Conservation (phyloP, 1,139 yeast genomes). For the Pneumocystis oryctolagi region DNA sequence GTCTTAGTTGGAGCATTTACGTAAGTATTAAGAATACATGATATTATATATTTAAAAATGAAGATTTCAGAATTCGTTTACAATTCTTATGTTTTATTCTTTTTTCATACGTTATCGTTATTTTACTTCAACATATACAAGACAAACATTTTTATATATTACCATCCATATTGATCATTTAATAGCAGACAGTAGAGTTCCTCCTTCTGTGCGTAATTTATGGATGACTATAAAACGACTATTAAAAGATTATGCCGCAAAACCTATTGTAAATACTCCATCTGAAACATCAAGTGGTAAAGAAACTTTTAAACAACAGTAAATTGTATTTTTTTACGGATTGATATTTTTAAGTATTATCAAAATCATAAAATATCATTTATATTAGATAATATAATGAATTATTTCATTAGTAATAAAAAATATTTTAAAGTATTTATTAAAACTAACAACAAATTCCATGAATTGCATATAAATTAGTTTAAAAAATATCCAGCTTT, state of each 20-base stretch:
- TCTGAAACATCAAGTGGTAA: background rate
- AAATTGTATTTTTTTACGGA: background rate
- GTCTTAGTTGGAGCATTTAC: constrained; percentile 2
- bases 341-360: background rate
- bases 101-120: constrained; percentile 13
- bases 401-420: background rate
- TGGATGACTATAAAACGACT: constrained; percentile 11
- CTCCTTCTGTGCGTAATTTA: constrained; percentile 6
- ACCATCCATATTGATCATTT: constrained; percentile 10
- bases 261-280: constrained; percentile 1
- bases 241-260: constrained; percentile 9
- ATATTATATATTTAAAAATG: background rate
- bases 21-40: background rate
- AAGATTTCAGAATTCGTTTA: constrained; percentile 6
- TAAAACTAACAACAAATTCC: background rate
- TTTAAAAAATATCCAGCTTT: background rate
- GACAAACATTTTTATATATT: constrained; percentile 9
- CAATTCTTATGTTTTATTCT: constrained; percentile 7
- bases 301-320: background rate
- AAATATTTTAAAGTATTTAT: background rate
- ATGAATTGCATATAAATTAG: background rate
- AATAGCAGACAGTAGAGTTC: constrained; percentile 11
- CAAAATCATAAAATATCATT: background rate
- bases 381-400: background rate
- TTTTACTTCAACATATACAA: constrained; percentile 12